Conservation (phyloP, 2,329 filamentous ascomycete species). For the Exophiala oligosperma region DNA sequence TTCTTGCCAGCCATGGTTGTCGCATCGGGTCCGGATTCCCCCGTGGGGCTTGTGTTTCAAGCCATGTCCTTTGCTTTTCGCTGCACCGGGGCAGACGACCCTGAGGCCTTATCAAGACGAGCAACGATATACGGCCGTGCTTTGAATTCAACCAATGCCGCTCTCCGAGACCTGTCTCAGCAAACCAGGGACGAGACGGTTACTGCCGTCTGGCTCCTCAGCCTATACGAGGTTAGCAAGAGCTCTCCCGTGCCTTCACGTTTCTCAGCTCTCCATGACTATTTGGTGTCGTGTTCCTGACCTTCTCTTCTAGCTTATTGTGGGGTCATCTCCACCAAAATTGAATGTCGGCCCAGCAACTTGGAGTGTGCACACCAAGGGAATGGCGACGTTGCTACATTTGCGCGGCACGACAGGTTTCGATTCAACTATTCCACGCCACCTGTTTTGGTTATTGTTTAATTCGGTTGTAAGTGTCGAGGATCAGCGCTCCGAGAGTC, state of each 20-base stretch:
- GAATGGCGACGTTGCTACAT: conserved; percentile 18
- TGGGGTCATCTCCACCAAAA: conserved; percentile 2
- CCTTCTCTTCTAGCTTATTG: conserved; percentile 12
- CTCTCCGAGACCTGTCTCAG: conserved; percentile 10
- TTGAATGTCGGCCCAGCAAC: conserved; percentile 3
- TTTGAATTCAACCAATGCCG: conserved; percentile 20
- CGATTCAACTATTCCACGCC: neutral
- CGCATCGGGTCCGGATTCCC: conserved; percentile 5
- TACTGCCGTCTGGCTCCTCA: conserved; percentile 22
- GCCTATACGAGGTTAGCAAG: conserved; percentile 23
- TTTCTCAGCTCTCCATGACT: neutral
- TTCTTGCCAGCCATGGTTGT: conserved; percentile 20
- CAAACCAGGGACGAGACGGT: conserved; percentile 18
- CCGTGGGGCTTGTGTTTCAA: conserved; percentile 12
- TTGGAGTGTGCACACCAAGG: conserved; percentile 22
- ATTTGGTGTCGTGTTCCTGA: neutral
- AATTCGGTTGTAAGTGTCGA: conserved; percentile 13
- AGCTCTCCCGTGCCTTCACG: neutral
- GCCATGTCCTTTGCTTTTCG: conserved; percentile 21
- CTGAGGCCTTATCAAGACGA: conserved; percentile 12
- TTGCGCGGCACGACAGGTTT: conserved; percentile 16
- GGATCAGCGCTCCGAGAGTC: too few relatives aligned
- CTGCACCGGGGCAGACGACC: conserved; percentile 4
- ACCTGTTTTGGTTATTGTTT: conserved; percentile 22
- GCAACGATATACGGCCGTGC: conserved; percentile 17